phyloP scores from a whole-genome alignment of 768 basidiomycete species.

The Pulveroboletus sp. region DNA sequence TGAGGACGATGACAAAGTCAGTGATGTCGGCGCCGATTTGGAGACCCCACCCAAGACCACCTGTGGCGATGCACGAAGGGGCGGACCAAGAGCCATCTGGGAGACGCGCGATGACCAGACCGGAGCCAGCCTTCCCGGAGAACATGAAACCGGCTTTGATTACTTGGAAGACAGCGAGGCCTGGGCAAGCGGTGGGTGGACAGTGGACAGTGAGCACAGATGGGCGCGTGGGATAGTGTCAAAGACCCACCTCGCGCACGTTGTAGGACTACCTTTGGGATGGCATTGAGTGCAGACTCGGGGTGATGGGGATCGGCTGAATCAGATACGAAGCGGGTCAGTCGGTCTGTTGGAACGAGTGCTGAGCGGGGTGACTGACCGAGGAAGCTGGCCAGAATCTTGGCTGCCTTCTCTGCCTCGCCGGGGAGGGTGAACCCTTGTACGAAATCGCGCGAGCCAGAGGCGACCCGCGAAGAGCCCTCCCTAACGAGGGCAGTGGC shows the following conservation, averaged over 20 bases:
- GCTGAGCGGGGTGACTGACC: slow-evolving; percentile 42
- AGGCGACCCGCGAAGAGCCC: slow-evolving; percentile 63
- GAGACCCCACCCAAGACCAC: slow-evolving; percentile 89
- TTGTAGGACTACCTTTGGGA: slow-evolving; percentile 90
- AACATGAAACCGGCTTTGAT: slow-evolving; percentile 93
- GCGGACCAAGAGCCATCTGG: slow-evolving; percentile 97
- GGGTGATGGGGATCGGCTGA: slow-evolving; percentile 84
- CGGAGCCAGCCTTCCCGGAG: slow-evolving; percentile 91
- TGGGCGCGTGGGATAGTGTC: background rate
- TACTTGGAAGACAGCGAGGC: slow-evolving; percentile 92
- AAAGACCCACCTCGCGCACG: slow-evolving; percentile 68
- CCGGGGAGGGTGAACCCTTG: slow-evolving; percentile 87
- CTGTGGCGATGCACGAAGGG: slow-evolving; percentile 94
- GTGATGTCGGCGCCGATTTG: slow-evolving; percentile 95
- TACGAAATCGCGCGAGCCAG: slow-evolving; percentile 71
- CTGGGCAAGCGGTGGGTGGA: slow-evolving; percentile 35
- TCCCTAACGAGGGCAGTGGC: slow-evolving; percentile 72
- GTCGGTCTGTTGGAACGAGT: background rate
- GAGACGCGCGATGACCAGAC: slow-evolving; percentile 85
- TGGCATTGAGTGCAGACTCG: slow-evolving; percentile 85
- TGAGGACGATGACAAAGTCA: slow-evolving; percentile 95
- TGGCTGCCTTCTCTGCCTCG: slow-evolving; percentile 91
- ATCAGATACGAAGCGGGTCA: background rate
- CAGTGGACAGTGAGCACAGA: background rate
- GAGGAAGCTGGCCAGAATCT: slow-evolving; percentile 86